phyloP scores from a whole-genome alignment of 768 basidiomycete genomes.

The Mycena vitilis region DNA sequence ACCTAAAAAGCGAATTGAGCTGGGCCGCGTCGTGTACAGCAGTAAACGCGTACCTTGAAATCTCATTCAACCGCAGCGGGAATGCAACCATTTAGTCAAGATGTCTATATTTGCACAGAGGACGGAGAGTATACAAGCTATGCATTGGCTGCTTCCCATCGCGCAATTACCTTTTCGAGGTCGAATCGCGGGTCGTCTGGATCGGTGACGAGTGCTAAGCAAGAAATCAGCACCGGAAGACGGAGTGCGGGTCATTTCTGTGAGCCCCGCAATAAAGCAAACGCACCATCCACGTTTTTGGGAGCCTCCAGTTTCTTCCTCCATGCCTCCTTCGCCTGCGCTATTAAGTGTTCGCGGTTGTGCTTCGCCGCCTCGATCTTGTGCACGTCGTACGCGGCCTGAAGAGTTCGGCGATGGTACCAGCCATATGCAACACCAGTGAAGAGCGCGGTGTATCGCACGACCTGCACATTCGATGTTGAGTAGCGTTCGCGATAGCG shows the following conservation, averaged over 20 bases:
- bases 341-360: slow-evolving; percentile 80
- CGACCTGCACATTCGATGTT: slow-evolving; percentile 67
- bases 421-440: slow-evolving; percentile 92
- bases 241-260: slow-evolving; percentile 8
- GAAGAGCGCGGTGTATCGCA: slow-evolving; percentile 91
- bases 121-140: slow-evolving; percentile 31
- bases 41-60: slow-evolving; percentile 13
- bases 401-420: slow-evolving; percentile 90
- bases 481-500: slow-evolving; percentile 6
- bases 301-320: slow-evolving; percentile 74
- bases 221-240: slow-evolving; percentile 8
- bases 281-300: slow-evolving; percentile 69
- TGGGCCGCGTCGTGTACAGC: not conserved
- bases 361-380: slow-evolving; percentile 81
- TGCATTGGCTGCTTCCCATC: slow-evolving; percentile 62
- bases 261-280: slow-evolving; percentile 6
- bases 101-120: slow-evolving; percentile 31
- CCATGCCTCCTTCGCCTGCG: slow-evolving; percentile 91
- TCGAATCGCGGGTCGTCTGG: slow-evolving; percentile 97
- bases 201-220: slow-evolving; percentile 68
- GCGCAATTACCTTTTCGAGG: slow-evolving; percentile 87
- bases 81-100: slow-evolving; percentile 18
- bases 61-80: slow-evolving; percentile 12
- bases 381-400: slow-evolving; percentile 81
- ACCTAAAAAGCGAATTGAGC: not conserved